Percentiles rank a stretch among this genome's conserved stretches.
These are phyloP conservation scores for Nothophytophthora sp. DNA, from an alignment of 352 stramenopile genomes.

Conservation along the genomic window DNA sequence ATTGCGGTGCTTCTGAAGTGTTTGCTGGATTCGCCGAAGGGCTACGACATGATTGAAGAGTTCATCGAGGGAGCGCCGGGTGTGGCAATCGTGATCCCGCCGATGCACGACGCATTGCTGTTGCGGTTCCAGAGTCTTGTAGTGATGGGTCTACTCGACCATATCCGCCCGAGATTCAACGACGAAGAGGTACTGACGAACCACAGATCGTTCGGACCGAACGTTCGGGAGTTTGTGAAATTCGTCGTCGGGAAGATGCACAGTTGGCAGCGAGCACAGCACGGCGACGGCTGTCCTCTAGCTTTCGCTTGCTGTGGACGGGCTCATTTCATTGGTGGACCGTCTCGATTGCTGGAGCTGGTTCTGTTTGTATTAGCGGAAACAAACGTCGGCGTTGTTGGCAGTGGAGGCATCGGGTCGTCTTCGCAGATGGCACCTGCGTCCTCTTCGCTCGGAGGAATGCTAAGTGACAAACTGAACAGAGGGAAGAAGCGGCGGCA, in stretches of 20 bases:
- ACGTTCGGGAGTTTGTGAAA: constrained; percentile 62
- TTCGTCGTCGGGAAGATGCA: constrained; percentile 65
- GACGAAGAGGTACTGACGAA: constrained; percentile 46
- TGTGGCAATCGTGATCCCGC: constrained; percentile 33
- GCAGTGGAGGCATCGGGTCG: constrained; percentile 10
- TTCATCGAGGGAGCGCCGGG: constrained; percentile 48
- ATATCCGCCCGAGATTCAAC: constrained; percentile 44
- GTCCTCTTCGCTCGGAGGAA: constrained; percentile 41
- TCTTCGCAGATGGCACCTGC: constrained; percentile 11
- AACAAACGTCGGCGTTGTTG: constrained; percentile 34
- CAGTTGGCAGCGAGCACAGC: constrained; percentile 65
- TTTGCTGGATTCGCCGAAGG: constrained; percentile 48
- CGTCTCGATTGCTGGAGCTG: constrained; percentile 54
- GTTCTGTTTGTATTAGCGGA: constrained; percentile 62
- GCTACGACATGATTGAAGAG: constrained; percentile 44
- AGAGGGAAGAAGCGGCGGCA: constrained; percentile 58
- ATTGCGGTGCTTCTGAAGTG: constrained; percentile 55
- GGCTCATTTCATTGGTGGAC: constrained; percentile 57
- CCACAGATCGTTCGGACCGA: constrained; percentile 53
- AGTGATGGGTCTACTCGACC: constrained; percentile 51
- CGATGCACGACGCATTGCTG: constrained; percentile 46
- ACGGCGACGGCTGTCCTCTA: constrained; percentile 56
- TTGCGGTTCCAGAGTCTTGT: constrained; percentile 58
- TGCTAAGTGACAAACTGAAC: constrained; percentile 54
- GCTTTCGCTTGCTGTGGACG: constrained; percentile 49